Evolutionary conservation across 1,139 yeast genomes (phyloP).

Genomic region (Zygosaccharomyces pseudobailii): DNA sequence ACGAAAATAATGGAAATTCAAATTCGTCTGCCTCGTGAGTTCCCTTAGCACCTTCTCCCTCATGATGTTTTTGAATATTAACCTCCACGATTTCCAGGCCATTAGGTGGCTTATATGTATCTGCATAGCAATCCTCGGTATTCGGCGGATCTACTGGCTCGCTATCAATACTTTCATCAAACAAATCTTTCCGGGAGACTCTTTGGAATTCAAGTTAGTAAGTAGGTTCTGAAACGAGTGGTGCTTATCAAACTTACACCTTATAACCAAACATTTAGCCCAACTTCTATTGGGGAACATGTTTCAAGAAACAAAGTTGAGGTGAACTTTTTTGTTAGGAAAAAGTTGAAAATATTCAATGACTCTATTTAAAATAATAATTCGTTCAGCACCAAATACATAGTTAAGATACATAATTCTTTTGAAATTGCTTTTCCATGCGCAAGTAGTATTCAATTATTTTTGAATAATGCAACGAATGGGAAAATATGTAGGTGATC

Average conservation of each 20-base stretch:
- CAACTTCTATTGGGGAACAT: background rate
- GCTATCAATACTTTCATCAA: slow-evolving; percentile 3
- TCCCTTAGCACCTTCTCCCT: slow-evolving; percentile 13
- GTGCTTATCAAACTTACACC: slow-evolving; percentile 11
- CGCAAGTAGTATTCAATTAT: background rate
- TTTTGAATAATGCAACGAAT: background rate
- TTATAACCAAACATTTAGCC: slow-evolving; percentile 10
- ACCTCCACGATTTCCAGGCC: slow-evolving; percentile 57
- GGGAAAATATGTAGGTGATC: background rate
- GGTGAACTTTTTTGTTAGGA: background rate
- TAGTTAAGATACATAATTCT: slow-evolving; percentile 3
- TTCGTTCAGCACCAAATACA: slow-evolving; percentile 3
- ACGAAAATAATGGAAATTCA: slow-evolving; percentile 54
- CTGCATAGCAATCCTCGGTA: background rate
- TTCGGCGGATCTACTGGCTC: background rate
- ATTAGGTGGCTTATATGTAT: slow-evolving; percentile 7
- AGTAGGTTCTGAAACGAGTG: background rate
- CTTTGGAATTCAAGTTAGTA: slow-evolving; percentile 10
- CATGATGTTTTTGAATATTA: slow-evolving; percentile 22
- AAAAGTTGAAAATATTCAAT: background rate
- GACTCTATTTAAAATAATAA: background rate
- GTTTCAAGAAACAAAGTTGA: too few relatives aligned
- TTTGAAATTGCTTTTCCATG: background rate
- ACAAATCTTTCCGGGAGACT: slow-evolving; percentile 22
- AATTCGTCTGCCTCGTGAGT: slow-evolving; percentile 40